Evolutionary conservation across 345 rosid species (phyloP), one percentile per base, ranked within the genome.

Genomic region (Eucalyptus curtisii): DNA sequence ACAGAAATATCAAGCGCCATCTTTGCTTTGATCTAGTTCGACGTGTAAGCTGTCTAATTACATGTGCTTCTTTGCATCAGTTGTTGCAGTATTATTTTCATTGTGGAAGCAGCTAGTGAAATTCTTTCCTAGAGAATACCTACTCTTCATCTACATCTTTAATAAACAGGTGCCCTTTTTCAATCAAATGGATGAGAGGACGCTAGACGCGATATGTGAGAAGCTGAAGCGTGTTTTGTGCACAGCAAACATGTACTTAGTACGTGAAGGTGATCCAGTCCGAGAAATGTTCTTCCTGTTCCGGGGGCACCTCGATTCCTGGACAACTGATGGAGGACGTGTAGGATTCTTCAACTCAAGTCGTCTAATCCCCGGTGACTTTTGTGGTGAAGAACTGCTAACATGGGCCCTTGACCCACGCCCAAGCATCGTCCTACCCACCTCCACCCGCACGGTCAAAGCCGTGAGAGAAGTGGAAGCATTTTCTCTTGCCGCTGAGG

Each of bases 1-100:
- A 95, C 7, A 93, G 95, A 90, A 95, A 95, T 64, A 95, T 95
- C 90, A 94, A 95, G 91, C 89, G 95, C 33, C 96, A 95, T 92
- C 94, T 95, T 16, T 95, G 96, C 91, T 93, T 95, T 84, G 97
- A 95, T 89, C 95, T 95, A 90, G 95, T 95, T 89, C 93, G 95
- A 86, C 95, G 94, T 31, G 96, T 95, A 95, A 91, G 96, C 91
- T 40, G 49, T 71, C 82, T 71, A 33, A 15, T 40, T 8, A 50
- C 66, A n/a, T 14, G 25, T n/a, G 15, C 13, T 40, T 49, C n/a
- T 45, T 19, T 64, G 49, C 20, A 13, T 37, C 81, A 14, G 61
- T 37, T 10, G 61, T 53, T 9, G 61, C 87, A 2, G 44, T 49
- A n/a, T 10, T 10, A 30, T 49, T 86, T 86, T 86, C 87, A 15